Evolutionary conservation across 225 moss, liverwort and hornwort genomes (phyloP).

Genomic region (Polytrichum commune): DNA sequence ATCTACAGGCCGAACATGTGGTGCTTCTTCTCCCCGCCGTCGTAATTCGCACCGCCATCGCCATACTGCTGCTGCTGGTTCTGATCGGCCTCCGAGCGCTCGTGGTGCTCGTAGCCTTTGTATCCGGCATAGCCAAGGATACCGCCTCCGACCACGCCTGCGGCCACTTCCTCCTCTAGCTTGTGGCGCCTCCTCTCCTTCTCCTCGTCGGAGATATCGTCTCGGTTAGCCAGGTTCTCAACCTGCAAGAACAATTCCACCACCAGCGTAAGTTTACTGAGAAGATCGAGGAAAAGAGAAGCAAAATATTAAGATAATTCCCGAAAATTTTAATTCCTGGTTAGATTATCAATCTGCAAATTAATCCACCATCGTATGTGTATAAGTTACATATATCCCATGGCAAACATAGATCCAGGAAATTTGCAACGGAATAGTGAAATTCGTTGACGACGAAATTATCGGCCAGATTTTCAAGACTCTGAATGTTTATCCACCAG

Average conservation of each 20-base stretch:
- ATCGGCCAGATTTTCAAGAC: too few relatives aligned
- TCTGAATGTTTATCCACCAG: too few relatives aligned
- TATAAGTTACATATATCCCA: too few relatives aligned
- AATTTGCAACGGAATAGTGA: too few relatives aligned
- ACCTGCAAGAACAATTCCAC: background rate
- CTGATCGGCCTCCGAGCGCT: background rate
- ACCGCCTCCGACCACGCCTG: background rate
- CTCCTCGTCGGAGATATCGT: constrained; percentile 3
- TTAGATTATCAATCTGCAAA: too few relatives aligned
- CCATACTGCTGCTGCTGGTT: too few relatives aligned
- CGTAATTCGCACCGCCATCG: background rate
- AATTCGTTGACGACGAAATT: too few relatives aligned
- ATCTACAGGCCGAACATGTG: background rate
- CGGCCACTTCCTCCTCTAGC: constrained; percentile 8
- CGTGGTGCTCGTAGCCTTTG: background rate
- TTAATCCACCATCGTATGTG: too few relatives aligned
- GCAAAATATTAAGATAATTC: too few relatives aligned
- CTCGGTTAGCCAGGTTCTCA: constrained; percentile 2
- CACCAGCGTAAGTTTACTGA: background rate
- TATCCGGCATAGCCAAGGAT: constrained; percentile 2
- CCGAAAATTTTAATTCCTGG: too few relatives aligned
- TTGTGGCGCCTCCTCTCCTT: background rate
- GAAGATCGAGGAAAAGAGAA: too few relatives aligned
- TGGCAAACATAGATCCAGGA: too few relatives aligned
- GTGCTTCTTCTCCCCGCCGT: background rate